phyloP scores from a whole-genome alignment of 1,139 yeast genomes.

The Taphrina pruni region DNA sequence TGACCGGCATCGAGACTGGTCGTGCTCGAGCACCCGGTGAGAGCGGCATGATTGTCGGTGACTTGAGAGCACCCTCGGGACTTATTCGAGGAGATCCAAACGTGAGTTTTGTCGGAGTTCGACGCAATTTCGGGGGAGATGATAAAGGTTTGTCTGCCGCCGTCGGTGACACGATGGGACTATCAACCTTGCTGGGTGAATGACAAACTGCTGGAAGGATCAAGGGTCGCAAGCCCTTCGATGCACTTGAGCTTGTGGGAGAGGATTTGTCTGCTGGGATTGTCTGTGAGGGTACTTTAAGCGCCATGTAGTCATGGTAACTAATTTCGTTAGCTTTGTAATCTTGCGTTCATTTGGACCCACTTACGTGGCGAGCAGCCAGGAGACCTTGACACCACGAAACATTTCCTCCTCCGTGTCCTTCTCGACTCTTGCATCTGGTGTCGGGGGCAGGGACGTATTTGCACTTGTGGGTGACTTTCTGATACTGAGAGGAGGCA shows the following conservation, averaged over 20 bases:
- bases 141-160: neutral
- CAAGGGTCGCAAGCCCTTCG: constrained; percentile 9
- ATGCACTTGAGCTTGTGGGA: constrained; percentile 7
- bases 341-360: too few species aligned
- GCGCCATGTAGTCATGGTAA: constrained; percentile 16
- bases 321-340: constrained; percentile 3
- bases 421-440: neutral
- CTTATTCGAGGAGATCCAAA: constrained; percentile 6
- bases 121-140: neutral
- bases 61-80: constrained; percentile 10
- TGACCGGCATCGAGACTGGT: constrained; percentile 2
- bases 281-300: neutral
- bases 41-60: neutral
- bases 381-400: constrained; percentile 36
- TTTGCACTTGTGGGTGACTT: neutral
- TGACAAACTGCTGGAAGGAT: constrained; percentile 12
- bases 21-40: neutral
- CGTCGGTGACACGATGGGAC: neutral
- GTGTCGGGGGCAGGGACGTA: constrained; percentile 1
- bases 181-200: neutral
- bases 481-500: constrained; percentile 12
- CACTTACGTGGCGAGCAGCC: constrained; percentile 28
- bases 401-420: constrained; percentile 22
- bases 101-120: constrained; percentile 15
- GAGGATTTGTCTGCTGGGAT: neutral